These are phyloP conservation scores for Neurospora sp. DNA, from an alignment of 495 filamentous ascomycete genomes.

Conservation along the genomic window DNA sequence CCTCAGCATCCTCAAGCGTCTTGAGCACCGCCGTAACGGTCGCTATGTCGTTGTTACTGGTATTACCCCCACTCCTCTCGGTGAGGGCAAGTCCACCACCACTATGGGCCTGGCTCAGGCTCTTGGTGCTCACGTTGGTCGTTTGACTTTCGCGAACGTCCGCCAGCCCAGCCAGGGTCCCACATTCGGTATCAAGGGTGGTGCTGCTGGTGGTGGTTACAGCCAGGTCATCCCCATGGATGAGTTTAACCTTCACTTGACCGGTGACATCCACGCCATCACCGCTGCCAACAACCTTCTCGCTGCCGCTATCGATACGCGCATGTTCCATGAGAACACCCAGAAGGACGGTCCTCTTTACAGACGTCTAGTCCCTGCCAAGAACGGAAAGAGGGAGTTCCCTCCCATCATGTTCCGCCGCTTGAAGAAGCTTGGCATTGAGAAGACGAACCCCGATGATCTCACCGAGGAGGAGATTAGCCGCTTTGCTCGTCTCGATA, in stretches of 20 bases:
- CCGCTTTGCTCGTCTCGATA: slow-evolving; percentile 85
- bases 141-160: slow-evolving; percentile 89
- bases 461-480: slow-evolving; percentile 81
- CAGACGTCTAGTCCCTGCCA: slow-evolving; percentile 76
- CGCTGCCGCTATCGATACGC: slow-evolving; percentile 94
- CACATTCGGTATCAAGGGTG: slow-evolving; percentile 97
- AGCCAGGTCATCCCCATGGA: slow-evolving; percentile 99
- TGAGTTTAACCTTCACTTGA: slow-evolving; percentile 96
- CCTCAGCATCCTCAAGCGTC: slow-evolving; percentile 66
- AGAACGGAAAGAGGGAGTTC: slow-evolving; percentile 84
- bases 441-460: slow-evolving; percentile 85
- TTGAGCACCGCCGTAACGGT: slow-evolving; percentile 78
- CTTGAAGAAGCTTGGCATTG: slow-evolving; percentile 87
- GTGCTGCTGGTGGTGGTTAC: slow-evolving; percentile 93
- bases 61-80: slow-evolving; percentile 95
- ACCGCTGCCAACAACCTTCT: slow-evolving; percentile 96
- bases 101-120: slow-evolving; percentile 93
- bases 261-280: slow-evolving; percentile 96
- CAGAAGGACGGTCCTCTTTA: slow-evolving; percentile 88
- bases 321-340: slow-evolving; percentile 94
- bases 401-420: slow-evolving; percentile 83
- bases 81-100: slow-evolving; percentile 98
- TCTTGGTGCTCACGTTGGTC: slow-evolving; percentile 78
- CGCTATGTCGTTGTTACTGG: slow-evolving; percentile 86
- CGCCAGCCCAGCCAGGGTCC: slow-evolving; percentile 94